Conservation (phyloP, 352 stramenopile genomes). For the Phytopythium oedochilum region DNA sequence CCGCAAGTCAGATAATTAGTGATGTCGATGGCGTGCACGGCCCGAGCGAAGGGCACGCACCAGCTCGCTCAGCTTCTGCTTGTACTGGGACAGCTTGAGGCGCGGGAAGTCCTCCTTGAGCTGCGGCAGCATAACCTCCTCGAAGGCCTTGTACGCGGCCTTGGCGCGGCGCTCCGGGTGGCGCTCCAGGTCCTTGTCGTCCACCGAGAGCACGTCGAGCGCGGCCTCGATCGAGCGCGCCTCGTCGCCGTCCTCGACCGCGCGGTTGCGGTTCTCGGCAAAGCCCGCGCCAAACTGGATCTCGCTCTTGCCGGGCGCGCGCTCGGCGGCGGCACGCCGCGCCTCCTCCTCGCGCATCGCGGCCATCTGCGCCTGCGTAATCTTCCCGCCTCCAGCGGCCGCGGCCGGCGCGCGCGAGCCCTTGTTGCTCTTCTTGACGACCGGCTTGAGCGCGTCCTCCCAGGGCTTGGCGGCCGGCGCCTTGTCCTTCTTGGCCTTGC, state of each 20-base stretch:
- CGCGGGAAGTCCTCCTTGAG: constrained; percentile 65
- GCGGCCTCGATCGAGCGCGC: constrained; percentile 64
- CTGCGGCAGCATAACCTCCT: constrained; percentile 66
- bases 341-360: constrained; percentile 42
- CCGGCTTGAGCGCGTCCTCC: constrained; percentile 60
- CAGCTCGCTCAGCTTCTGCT: constrained; percentile 72
- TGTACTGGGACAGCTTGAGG: constrained; percentile 82
- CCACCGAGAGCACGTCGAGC: constrained; percentile 46
- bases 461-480: constrained; percentile 43
- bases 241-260: constrained; percentile 30
- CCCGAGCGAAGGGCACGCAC: constrained; percentile 19
- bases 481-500: constrained; percentile 63
- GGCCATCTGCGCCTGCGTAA: constrained; percentile 48
- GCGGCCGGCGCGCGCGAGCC: constrained; percentile 31
- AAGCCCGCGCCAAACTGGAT: constrained; percentile 63
- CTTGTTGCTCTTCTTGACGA: constrained; percentile 64
- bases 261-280: constrained; percentile 57
- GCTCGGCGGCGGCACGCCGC: constrained; percentile 13
- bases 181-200: constrained; percentile 47
- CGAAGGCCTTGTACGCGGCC: constrained; percentile 78
- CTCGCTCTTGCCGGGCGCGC: constrained; percentile 40
- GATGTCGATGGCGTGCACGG: constrained; percentile 11
- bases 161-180: constrained; percentile 71
- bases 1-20: too few species aligned
- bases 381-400: constrained; percentile 26